Conservation (phyloP, 2,329 filamentous ascomycete genomes). For the Paraphoma sp. region DNA sequence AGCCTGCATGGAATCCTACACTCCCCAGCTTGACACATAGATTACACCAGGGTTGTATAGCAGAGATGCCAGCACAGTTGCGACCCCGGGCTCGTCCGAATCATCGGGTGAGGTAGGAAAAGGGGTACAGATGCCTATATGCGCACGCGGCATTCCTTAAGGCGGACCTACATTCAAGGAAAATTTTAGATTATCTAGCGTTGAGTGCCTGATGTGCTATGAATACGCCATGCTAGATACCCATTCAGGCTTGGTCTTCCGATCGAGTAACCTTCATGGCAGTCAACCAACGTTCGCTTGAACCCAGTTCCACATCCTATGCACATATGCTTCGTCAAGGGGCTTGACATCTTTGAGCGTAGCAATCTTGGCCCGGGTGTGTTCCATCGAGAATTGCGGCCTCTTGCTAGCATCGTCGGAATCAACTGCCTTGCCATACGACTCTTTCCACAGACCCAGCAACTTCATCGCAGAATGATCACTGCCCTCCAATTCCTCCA, state of each 20-base stretch:
- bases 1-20: neutral
- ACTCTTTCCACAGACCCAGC: constrained; percentile 58
- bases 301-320: constrained; percentile 51
- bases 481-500: constrained; percentile 42
- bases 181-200: neutral
- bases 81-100: no score
- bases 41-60: no score
- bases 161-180: no score
- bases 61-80: no score
- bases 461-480: constrained; percentile 57
- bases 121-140: no score
- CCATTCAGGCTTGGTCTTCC: no score
- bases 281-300: constrained; percentile 11
- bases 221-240: no score
- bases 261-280: no score
- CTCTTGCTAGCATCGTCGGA: neutral
- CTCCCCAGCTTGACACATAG: no score
- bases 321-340: constrained; percentile 51
- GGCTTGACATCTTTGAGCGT: constrained; percentile 45
- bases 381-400: constrained; percentile 32
- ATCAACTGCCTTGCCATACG: constrained; percentile 39
- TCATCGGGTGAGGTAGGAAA: no score
- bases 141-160: no score
- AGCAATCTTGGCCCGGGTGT: neutral
- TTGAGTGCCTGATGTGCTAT: neutral